These are phyloP conservation scores for Cystobasidium pallidum DNA, from an alignment of 1,284 basidiomycete genomes.

Conservation along the genomic window DNA sequence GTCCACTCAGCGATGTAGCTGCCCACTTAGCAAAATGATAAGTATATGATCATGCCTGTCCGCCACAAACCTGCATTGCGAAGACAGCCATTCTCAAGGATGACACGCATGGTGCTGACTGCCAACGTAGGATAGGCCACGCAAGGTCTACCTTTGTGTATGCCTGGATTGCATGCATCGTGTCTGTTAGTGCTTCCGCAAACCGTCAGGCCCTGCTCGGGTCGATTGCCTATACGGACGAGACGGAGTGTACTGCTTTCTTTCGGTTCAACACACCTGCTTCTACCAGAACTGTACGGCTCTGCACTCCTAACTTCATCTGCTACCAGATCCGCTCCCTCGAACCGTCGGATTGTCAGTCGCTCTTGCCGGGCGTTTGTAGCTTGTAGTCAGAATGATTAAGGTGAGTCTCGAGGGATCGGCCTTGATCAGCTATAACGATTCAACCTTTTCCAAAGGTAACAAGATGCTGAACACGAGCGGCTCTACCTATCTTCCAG, in stretches of 20 bases:
- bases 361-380: not conserved
- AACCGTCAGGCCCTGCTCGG: not conserved
- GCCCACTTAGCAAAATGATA: too few relatives aligned
- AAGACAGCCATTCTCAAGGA: not conserved
- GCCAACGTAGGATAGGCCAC: too few relatives aligned
- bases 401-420: constrained; percentile 12
- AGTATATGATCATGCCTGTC: not conserved
- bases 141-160: too few relatives aligned
- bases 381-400: not conserved
- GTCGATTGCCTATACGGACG: not conserved
- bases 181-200: too few relatives aligned
- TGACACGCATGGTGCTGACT: not conserved
- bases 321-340: not conserved
- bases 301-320: not conserved
- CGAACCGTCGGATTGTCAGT: not conserved
- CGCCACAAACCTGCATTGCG: not conserved
- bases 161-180: too few relatives aligned
- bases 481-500: too few relatives aligned
- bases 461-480: too few relatives aligned
- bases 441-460: too few relatives aligned
- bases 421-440: not conserved
- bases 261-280: not conserved
- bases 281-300: not conserved
- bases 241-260: not conserved
- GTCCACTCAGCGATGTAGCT: too few relatives aligned